Conservation (phyloP, 2,329 filamentous ascomycete genomes). For the Aaosphaeria pasadenensis region DNA sequence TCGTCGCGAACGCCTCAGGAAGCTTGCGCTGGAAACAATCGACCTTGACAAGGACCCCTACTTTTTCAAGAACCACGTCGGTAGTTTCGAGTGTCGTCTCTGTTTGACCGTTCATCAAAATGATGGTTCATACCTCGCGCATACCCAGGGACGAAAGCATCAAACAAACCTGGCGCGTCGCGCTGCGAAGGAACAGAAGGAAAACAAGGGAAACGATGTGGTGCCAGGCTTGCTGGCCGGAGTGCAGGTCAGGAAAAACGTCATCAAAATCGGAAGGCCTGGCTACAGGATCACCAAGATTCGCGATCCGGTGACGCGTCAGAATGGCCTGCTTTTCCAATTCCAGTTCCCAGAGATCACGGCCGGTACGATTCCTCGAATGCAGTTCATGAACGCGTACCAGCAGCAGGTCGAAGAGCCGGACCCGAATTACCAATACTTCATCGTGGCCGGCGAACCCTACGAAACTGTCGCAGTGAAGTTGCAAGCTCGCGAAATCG, state of each 20-base stretch:
- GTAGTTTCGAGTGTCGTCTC: conserved; percentile 94
- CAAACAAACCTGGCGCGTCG: conserved; percentile 96
- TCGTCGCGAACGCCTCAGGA: conserved; percentile 92
- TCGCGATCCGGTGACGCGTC: conserved; percentile 80
- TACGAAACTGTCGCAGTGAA: conserved; percentile 99
- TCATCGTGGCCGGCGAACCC: conserved; percentile 91
- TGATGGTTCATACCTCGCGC: conserved; percentile 96
- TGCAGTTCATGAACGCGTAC: conserved; percentile 97
- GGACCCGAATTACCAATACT: conserved; percentile 91
- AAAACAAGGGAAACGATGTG: conserved; percentile 70
- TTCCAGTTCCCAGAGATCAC: conserved; percentile 91
- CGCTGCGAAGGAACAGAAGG: conserved; percentile 91
- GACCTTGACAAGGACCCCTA: conserved; percentile 99
- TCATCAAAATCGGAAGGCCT: conserved; percentile 91
- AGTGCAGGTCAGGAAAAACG: conserved; percentile 67
- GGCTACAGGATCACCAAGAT: conserved; percentile 99
- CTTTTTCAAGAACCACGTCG: conserved; percentile 99
- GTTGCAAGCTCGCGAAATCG: conserved; percentile 87
- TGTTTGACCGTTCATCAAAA: conserved; percentile 98
- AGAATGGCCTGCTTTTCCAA: conserved; percentile 92
- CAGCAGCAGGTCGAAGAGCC: conserved; percentile 91
- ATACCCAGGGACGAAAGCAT: conserved; percentile 98
- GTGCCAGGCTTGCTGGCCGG: conserved; percentile 73
- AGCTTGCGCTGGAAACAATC: conserved; percentile 97
- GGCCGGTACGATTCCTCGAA: conserved; percentile 70